A percentile compares a stretch with the other conserved stretches of the same genome.
Conservation (phyloP, 2,329 filamentous ascomycete species). For the Paecilomyces fulvus region DNA sequence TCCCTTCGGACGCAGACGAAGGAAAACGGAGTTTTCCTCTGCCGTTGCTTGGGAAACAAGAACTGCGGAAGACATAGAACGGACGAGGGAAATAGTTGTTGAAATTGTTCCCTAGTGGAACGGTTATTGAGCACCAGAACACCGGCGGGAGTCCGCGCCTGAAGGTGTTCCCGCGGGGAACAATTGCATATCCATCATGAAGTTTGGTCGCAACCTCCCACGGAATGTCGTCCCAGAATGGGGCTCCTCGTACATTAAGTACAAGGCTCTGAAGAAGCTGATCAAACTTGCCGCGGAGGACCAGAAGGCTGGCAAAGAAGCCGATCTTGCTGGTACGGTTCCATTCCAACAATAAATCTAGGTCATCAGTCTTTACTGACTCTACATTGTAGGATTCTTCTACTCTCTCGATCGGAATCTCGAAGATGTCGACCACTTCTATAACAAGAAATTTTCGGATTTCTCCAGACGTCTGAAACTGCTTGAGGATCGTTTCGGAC, state of each 20-base stretch:
- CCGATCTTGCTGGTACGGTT: conserved; percentile 80
- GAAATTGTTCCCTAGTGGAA: neutral
- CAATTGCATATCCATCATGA: conserved; percentile 30
- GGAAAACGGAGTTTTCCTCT: neutral
- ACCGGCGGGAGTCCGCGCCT: neutral
- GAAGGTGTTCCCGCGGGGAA: neutral
- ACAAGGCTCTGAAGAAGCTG: conserved; percentile 70
- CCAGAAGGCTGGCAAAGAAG: conserved; percentile 61
- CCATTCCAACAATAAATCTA: conserved; percentile 14
- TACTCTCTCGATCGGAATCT: conserved; percentile 93
- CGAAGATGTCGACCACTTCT: conserved; percentile 92
- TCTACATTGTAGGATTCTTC: conserved; percentile 68
- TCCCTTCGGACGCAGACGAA: neutral
- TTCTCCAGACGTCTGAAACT: conserved; percentile 75
- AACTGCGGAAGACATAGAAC: neutral
- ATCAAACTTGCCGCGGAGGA: conserved; percentile 69
- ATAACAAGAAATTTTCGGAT: conserved; percentile 90
- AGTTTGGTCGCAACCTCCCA: conserved; percentile 42
- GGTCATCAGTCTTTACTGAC: conserved; percentile 2
- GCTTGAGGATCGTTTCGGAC: conserved; percentile 79
- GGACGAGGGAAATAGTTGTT: neutral
- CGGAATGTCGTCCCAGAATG: conserved; percentile 45
- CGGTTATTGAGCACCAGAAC: neutral
- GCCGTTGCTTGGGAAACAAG: neutral
- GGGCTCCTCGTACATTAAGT: conserved; percentile 43